These are phyloP conservation scores for Pelargonium citronellum DNA, from an alignment of 441 rosid species.

Conservation along the genomic window DNA sequence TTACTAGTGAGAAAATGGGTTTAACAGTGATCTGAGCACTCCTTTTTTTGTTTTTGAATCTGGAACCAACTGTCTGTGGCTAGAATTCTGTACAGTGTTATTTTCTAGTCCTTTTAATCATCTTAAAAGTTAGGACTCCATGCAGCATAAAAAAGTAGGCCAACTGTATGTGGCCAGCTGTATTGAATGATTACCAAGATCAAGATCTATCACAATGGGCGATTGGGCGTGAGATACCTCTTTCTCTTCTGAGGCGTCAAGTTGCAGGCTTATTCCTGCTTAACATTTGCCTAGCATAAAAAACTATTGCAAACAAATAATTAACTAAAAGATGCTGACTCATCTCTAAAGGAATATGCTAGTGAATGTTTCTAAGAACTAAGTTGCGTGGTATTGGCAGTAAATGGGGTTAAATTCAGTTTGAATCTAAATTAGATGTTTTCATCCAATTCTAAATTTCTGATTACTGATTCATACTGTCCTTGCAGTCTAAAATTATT, in stretches of 20 bases:
- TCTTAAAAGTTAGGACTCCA: conserved; percentile 2
- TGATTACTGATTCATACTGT: background rate
- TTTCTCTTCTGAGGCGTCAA: background rate
- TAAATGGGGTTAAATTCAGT: background rate
- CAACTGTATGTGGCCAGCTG: background rate
- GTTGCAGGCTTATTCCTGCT: background rate
- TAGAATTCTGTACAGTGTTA: background rate
- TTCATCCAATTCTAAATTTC: background rate
- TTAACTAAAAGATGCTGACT: background rate
- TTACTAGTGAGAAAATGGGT: too few species aligned
- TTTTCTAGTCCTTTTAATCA: background rate
- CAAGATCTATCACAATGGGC: background rate
- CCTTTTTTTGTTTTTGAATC: too few species aligned
- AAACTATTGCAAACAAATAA: background rate
- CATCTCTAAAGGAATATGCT: background rate
- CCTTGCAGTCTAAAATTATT: background rate
- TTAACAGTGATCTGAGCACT: too few species aligned
- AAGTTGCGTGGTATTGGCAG: too few species aligned
- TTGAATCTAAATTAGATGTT: background rate
- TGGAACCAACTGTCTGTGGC: background rate
- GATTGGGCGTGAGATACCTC: background rate
- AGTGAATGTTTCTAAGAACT: background rate
- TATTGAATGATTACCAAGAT: conserved; percentile 1
- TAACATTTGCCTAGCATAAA: background rate
- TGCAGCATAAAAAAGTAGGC: background rate